Evolutionary conservation across 2,329 filamentous ascomycete genomes (phyloP), one percentile per base, ranked within the genome.

Genomic region (Pyrenochaeta sp.): DNA sequence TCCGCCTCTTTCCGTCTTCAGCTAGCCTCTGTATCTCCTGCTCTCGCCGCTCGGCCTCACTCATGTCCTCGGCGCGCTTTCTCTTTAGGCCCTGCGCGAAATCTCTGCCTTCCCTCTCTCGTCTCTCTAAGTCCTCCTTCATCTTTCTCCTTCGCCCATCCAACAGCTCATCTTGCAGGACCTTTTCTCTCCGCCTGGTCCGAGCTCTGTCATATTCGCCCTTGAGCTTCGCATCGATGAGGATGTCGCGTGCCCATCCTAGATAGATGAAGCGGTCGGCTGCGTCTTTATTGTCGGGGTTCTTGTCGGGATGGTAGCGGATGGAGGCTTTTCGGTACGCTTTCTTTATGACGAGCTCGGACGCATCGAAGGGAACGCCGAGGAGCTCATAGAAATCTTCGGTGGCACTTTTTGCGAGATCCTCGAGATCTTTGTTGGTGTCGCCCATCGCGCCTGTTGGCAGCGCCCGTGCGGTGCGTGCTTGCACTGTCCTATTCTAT

Each of bases 231-330:
- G 87, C 79, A 63, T 93, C 89, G 28, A 87, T 86, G 2, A 98
- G 86, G 1, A 97, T 86, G 78, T 96, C 92, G 73, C 92, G 88
- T n/a, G 92, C 93, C 61, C 91, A 90, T 72, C 93, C 91, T 56
- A 96, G 88, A 1, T 91, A 83, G 77, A 97, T 91, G 82, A 96
- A 98, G 71, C 91, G 91, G 54, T 89, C 88, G 45, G 91, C 84
- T 66, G 95, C 92, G 68, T 80, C 80, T 5, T 80, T 78, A 58
- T 81, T 74, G 65, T 76, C 75, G 51, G 86, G 86, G 54, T 93
- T 89, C 80, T 97, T 97, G 84, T 98, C 94, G 0, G 94, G 94
- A 77, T 98, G 94, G 81, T 93, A 92, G 72, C 92, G 92, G n/a
- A 97, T 83, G 3, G 92, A 92, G 30, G 90, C 89, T 69, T 91